Base-by-base conservation (phyloP, 2,329 filamentous ascomycete genomes). In the Cladosporium colombiae region DNA sequence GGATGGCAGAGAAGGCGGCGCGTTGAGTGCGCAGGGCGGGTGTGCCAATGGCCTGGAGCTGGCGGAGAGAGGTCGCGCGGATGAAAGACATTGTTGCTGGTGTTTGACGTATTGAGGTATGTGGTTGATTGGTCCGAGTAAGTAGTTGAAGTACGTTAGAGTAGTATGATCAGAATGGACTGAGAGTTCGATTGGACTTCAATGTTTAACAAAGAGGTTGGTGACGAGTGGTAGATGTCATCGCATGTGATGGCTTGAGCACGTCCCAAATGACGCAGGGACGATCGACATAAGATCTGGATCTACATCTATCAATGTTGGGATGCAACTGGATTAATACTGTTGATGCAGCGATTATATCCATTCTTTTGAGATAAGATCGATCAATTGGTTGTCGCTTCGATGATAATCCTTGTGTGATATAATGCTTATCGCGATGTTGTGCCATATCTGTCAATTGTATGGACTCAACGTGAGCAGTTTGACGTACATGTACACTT, bases 1-100 rank as follows among this genome's bases (percentile, higher is more conserved):
- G 71, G 67, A 73, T 74, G 63, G 73, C 69, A 25, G 73, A 70
- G 52, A 69, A 68, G 18, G 72, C 69, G 35, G 65, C 61, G 60
- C 62, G 64, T 56, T 65, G 65, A 64, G 53, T 59, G 50, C 68
- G 64, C 53, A 64, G 65, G 40, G 68, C 49, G 40, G 69, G 64
- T 52, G 62, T 57, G 27, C 66, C 59, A 33, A 56, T 56, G 29
- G 67, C 63, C 40, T 68, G 70, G 44, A 68, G 67, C 21, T 67
- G 66, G 46, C 68, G 69, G 60, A 65, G 65, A 53, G 67, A 61
- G 56, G 59, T 57, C 46, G 65, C 61, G 58, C 70, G 68, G 40
- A 71, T 61, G 66, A 71, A 68, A 25, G 66, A 67, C 70, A 71
- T 72, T 64, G 29, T 67, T 57, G 55, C 50, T 50, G 37, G 25